Evolutionary conservation across 1,284 basidiomycete species (phyloP), one percentile per base, ranked within the genome.

Genomic region (Cystobasidium slooffiae): DNA sequence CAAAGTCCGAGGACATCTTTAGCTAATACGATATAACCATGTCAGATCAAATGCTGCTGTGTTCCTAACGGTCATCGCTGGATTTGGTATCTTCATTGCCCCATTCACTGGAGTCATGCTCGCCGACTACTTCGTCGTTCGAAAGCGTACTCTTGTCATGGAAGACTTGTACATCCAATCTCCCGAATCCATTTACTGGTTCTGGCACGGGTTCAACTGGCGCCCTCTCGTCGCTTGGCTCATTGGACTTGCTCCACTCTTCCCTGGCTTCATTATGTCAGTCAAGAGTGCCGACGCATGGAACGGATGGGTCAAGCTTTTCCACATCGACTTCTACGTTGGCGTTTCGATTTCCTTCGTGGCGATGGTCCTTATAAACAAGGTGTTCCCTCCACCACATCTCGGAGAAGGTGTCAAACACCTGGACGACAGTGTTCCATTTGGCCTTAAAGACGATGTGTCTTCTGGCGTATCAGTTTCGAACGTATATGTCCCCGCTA

Each of bases 141-240:
- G 73, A 43, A n/a, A 49, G 37, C 73, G 61, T 16, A 61, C 61
- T 16, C 44, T 75, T 10, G 62, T 63, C 58, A 61, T 75, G 37
- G 67, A 44, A 41, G 68, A 69, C 37, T 24, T 75, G 37, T 75
- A 64, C 47, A 47, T 37, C 8, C 46, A 52, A 4, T 58, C 62
- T 18, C 31, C 43, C 3, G 53, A 41, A 12, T 75, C 74, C n/a
- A 70, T 65, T 20, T 75, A 75, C 55, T 75, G 74, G 74, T 75
- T 51, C 51, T 24, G 22, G 31, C 14, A 20, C 8, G 62, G 63
- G 0, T 77, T 80, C 75, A 77, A 80, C 72, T 80, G 78, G 78
- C 75, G 80, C 53, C 77, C 79, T 0, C 62, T 79, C 22, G 68
- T 77, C 8, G 76, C 78, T 1, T 80, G 52, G 52, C 41, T 68